Base-by-base conservation (phyloP, 331 rosid species). In the Cydonia oblonga region DNA sequence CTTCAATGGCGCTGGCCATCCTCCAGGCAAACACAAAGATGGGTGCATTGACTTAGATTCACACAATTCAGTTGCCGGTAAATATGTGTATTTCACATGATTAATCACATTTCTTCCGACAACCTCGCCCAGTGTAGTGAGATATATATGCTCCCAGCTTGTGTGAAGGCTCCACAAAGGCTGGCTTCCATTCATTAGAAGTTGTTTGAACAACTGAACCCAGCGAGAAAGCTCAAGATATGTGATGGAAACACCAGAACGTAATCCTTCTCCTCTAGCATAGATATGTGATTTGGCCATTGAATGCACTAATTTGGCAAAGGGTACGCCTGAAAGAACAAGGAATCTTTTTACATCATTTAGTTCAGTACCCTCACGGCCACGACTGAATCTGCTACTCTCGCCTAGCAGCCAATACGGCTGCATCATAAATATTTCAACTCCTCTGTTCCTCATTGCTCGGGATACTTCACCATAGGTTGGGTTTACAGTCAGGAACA, bases 361-460 rank as follows among this genome's bases (percentile, higher is more conserved):
- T 15, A 87, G 62, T 78, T 89, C 90, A 70, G 70, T 65, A 61
- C 76, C 79, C 68, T 77, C 87, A 64, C 64, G 26, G 38, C 75
- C 87, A 63, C 58, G 13, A 40, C 52, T 69, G 49, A 66, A 62
- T 20, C 78, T 87, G 52, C 76, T 73, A 30, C 40, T 38, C 33
- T 72, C 88, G 42, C 85, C 88, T 51, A 76, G 77, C 24, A 88
- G 76, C 98, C 98, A 93, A 76, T 77, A 66, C 6, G 95, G 92
- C 73, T 81, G 92, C 93, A 87, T 85, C 88, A 93, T 79, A 83
- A 81, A 93, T 86, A 93, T 83, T 76, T 93, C 98, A 72, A 93
- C 96, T 67, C 98, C 98, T 84, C 98, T 86, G 64, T 93, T 93
- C 74, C 98, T 85, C 98, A 93, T 93, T 71, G 98, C 97, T 65